Evolutionary conservation across 176 grass and related monocot species (phyloP).

Genomic region (Oryza glumipatula): DNA sequence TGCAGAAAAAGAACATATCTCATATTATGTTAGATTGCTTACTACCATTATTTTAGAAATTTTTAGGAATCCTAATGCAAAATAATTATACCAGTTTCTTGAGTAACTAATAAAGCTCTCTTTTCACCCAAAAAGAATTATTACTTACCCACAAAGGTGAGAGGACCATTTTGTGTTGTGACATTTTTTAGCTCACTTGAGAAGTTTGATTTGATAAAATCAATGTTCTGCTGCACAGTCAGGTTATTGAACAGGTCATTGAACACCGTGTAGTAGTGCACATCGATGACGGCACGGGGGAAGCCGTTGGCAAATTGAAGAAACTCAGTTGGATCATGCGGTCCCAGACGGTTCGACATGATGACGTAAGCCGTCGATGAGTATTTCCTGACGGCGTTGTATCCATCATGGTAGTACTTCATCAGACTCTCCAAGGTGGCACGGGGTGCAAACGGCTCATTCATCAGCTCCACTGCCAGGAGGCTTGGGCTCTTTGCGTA

Average conservation of each 20-base stretch:
- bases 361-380: constrained; percentile 58
- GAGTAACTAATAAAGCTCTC: background rate
- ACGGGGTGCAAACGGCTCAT: constrained; percentile 53
- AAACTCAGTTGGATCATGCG: constrained; percentile 24
- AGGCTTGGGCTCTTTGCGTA: constrained; percentile 54
- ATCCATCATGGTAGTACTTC: constrained; percentile 68
- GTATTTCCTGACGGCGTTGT: constrained; percentile 59
- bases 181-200: constrained; percentile 21
- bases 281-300: constrained; percentile 44
- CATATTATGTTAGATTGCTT: too few relatives aligned
- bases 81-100: background rate
- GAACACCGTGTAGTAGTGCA: constrained; percentile 65
- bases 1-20: background rate
- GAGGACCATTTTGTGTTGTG: constrained; percentile 41
- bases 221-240: constrained; percentile 61
- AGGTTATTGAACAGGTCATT: constrained; percentile 26
- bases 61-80: background rate
- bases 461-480: constrained; percentile 68
- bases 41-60: background rate
- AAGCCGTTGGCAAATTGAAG: constrained; percentile 39
- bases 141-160: constrained; percentile 53
- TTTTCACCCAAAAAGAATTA: background rate
- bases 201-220: constrained; percentile 42
- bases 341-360: constrained; percentile 66
- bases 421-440: constrained; percentile 54